These are phyloP conservation scores for Sisymbrium irio DNA, from an alignment of 345 rosid genomes.

Conservation along the genomic window DNA sequence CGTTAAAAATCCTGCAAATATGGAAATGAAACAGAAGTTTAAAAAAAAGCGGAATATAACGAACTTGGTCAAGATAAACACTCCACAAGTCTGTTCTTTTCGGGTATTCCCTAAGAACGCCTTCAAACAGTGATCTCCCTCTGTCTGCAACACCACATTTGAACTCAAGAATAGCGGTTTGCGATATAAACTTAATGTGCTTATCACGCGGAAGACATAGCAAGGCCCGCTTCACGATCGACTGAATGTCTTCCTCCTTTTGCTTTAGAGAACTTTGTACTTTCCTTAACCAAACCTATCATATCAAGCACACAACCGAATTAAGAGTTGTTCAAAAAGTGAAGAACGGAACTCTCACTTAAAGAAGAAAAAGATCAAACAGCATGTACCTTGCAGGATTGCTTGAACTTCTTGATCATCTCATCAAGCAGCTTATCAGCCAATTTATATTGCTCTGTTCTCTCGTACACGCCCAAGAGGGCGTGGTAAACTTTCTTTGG, in stretches of 20 bases:
- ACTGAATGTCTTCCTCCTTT: conserved; percentile 60
- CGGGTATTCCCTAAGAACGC: conserved; percentile 80
- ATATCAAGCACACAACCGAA: conserved; percentile 26
- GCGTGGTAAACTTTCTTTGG: conserved; percentile 76
- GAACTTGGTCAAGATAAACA: conserved; percentile 89
- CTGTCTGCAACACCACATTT: conserved; percentile 85
- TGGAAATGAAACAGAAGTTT: background rate
- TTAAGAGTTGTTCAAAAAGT: background rate
- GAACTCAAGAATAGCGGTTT: conserved; percentile 83
- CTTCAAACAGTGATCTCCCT: conserved; percentile 88
- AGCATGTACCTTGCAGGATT: conserved; percentile 78
- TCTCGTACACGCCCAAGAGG: conserved; percentile 77
- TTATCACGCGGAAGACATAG: conserved; percentile 77
- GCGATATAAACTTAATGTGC: conserved; percentile 84
- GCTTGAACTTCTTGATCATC: conserved; percentile 85
- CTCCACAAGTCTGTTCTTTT: conserved; percentile 97
- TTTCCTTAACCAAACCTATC: conserved; percentile 77
- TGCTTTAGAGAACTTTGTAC: conserved; percentile 55
- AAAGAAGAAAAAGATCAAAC: background rate
- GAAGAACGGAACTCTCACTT: background rate
- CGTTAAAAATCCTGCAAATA: background rate
- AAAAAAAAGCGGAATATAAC: conserved; percentile 14
- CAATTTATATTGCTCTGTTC: conserved; percentile 73
- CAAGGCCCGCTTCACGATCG: conserved; percentile 65
- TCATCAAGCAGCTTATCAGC: conserved; percentile 72